Evolutionary conservation across 2,329 filamentous ascomycete species (phyloP).

Genomic region (Pseudopithomyces maydicus): DNA sequence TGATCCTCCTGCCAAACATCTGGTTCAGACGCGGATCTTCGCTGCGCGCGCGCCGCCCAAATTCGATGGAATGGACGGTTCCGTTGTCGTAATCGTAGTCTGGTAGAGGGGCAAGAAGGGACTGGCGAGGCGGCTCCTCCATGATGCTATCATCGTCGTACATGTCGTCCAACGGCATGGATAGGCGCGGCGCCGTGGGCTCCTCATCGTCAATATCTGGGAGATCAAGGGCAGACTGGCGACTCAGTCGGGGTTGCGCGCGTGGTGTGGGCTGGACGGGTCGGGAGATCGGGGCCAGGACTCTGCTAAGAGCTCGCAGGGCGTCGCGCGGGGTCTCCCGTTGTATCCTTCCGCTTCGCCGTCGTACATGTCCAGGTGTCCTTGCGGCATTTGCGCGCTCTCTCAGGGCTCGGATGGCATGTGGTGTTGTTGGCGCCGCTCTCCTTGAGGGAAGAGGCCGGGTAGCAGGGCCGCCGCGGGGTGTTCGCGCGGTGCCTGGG

Average conservation of each 20-base stretch:
- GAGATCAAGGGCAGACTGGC: constrained; percentile 46
- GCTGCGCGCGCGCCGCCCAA: constrained; percentile 47
- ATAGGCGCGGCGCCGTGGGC: constrained; percentile 46
- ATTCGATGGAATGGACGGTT: constrained; percentile 57
- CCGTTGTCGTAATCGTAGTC: constrained; percentile 42
- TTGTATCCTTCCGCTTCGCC: constrained; percentile 55
- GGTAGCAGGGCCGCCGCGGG: constrained; percentile 37
- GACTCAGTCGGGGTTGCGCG: constrained; percentile 29
- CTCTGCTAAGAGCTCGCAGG: constrained; percentile 58
- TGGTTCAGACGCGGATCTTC: constrained; percentile 36
- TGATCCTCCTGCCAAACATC: constrained; percentile 54
- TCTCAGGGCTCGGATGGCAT: constrained; percentile 60
- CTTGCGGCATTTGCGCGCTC: constrained; percentile 56
- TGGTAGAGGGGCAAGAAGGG: constrained; percentile 39
- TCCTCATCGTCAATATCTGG: constrained; percentile 55
- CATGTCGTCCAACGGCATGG: constrained; percentile 49
- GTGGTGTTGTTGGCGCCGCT: constrained; percentile 58
- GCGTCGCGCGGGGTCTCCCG: constrained; percentile 62
- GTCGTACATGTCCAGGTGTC: constrained; percentile 56
- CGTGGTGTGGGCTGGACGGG: constrained; percentile 55
- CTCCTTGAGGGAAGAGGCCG: constrained; percentile 41
- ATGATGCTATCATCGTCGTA: constrained; percentile 51
- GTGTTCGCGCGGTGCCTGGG: constrained; percentile 43
- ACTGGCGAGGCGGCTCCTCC: constrained; percentile 45
- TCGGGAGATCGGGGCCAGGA: constrained; percentile 56